These are phyloP conservation scores for Neoboletus subvelutipes DNA, from an alignment of 768 basidiomycete genomes.

Conservation along the genomic window DNA sequence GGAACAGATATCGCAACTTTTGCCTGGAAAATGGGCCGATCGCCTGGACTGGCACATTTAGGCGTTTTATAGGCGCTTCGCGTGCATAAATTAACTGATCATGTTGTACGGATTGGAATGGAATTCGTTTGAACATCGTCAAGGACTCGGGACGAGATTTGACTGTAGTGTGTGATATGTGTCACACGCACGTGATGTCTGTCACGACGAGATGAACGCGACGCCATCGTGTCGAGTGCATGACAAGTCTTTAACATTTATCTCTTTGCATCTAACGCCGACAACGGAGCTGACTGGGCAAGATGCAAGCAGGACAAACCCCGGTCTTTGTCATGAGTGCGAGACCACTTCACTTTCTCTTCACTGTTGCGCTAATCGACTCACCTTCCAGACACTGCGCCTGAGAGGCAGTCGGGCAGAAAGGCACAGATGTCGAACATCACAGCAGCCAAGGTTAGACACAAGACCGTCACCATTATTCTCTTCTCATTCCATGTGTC, in stretches of 20 bases:
- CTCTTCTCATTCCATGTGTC: neutral
- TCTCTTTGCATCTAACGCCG: slow-evolving; percentile 5
- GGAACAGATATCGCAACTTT: neutral
- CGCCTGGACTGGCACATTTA: neutral
- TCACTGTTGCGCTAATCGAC: neutral
- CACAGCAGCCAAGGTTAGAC: slow-evolving; percentile 86
- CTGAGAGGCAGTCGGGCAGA: slow-evolving; percentile 89
- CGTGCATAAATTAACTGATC: neutral
- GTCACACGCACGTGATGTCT: slow-evolving; percentile 1
- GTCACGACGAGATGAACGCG: slow-evolving; percentile 3
- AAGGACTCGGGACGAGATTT: no score
- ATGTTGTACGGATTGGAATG: neutral
- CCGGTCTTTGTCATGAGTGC: slow-evolving; percentile 84
- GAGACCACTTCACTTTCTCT: slow-evolving; percentile 16
- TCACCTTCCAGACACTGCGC: slow-evolving; percentile 70
- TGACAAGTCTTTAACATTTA: neutral
- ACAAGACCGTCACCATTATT: no score
- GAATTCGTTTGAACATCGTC: neutral
- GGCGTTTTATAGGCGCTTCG: neutral
- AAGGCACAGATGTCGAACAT: slow-evolving; percentile 98
- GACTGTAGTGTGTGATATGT: neutral
- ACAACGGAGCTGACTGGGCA: neutral
- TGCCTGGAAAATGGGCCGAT: neutral
- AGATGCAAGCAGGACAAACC: slow-evolving; percentile 51
- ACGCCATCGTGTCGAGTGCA: no score